These are phyloP conservation scores for Escallonia herrerae DNA, from an alignment of 129 eudicot genomes.

Conservation along the genomic window DNA sequence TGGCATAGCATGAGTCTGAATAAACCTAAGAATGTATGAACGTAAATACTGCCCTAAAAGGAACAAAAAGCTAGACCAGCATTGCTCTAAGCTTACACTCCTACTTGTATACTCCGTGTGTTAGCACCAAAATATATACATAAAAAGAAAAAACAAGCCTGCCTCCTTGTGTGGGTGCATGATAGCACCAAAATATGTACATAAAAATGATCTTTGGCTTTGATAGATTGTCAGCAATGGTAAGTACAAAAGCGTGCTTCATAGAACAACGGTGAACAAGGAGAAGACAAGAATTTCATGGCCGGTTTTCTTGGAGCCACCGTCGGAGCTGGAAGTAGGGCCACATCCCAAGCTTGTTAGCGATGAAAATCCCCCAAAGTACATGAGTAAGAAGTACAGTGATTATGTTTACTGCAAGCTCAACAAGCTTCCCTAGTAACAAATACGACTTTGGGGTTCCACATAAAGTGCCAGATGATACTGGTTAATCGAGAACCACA, in stretches of 20 bases:
- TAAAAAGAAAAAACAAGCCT: background rate
- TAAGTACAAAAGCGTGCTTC: conserved; percentile 18
- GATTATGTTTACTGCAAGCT: conserved; percentile 15
- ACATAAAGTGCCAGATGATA: too few relatives aligned
- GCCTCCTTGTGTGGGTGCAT: too few relatives aligned
- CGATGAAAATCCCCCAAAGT: conserved; percentile 15
- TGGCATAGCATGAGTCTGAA: too few relatives aligned
- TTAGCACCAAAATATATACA: background rate
- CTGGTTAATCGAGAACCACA: too few relatives aligned
- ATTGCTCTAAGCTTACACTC: too few relatives aligned
- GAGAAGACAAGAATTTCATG: conserved; percentile 21
- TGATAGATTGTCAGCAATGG: conserved; percentile 22
- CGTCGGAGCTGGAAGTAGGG: conserved; percentile 12
- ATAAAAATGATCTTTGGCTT: background rate
- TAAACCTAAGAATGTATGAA: too few relatives aligned
- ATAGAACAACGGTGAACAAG: conserved; percentile 24
- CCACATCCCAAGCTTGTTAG: conserved; percentile 18
- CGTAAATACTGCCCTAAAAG: too few relatives aligned
- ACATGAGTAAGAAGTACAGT: conserved; percentile 10
- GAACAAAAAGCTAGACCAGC: too few relatives aligned
- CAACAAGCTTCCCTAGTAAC: conserved; percentile 15
- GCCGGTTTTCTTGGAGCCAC: conserved; percentile 25
- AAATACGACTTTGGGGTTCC: too few relatives aligned
- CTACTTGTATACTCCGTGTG: too few relatives aligned
- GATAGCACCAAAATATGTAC: background rate